Base-by-base conservation (phyloP, 2,329 filamentous ascomycete species). In the Alternaria conjuncta region DNA sequence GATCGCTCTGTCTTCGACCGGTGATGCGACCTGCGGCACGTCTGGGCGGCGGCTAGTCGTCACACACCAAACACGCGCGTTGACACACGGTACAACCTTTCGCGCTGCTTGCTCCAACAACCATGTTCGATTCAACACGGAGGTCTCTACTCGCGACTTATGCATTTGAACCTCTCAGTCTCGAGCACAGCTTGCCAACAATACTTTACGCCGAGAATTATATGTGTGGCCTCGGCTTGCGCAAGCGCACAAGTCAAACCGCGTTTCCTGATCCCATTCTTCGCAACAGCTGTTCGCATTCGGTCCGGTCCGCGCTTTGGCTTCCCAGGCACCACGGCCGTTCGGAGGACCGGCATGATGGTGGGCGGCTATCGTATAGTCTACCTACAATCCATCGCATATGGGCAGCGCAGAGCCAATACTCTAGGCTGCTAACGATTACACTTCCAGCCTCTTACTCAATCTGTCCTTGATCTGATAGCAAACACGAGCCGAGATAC, bases 381-480 rank as follows among this genome's bases (percentile, higher is more conserved):
- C 58, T 67, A 57, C 20, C n/a, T 45, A 18, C 10, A 12, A 15
- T 20, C 6, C 9, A 57, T 12, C 23, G 4, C 9, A 57, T 47
- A 63, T 23, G 53, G 67, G 51, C 46, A 63, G 47, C 44, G 56
- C 41, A 64, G 57, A 67, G 41, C 67, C 67, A 71, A 65, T 66
- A 47, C 58, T 65, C 60, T 32, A 55, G 55, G 51, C 58, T 30
- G 8, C 15, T 23, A 21, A 25, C 43, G 12, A 63, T 51, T 55
- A 49, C 54, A 64, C 25, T 57, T 63, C 63, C 57, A 58, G 49
- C 58, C 12, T 56, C 49, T 49, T 50, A 49, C 64, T 60, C 26
- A 18, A 65, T 66, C 46, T n/a, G 61, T 58, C 36, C 49, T 45
- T 46, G n/a, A 12, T 46, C 32, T 63, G 49, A 60, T 61, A 55